Percentiles rank a stretch among this genome's conserved stretches.
Evolutionary conservation across 2,329 filamentous ascomycete species (phyloP).

Genomic region (Samsoniella hepiali): DNA sequence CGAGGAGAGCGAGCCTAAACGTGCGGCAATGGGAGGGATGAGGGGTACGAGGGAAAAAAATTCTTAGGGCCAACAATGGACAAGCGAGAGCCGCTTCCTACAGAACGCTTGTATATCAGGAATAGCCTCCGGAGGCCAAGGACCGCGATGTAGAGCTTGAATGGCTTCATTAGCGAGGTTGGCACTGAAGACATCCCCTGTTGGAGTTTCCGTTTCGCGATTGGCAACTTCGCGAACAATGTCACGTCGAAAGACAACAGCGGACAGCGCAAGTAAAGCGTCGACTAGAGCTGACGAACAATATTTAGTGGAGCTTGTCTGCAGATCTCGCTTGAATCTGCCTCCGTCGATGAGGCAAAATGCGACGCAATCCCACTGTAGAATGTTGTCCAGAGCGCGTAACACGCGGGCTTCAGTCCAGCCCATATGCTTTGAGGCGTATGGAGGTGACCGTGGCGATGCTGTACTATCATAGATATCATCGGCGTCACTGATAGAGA

Average conservation of each 20-base stretch:
- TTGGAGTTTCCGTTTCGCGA: not conserved
- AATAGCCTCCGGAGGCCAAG: not conserved
- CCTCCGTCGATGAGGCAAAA: constrained; percentile 7
- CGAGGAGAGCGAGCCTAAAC: too few relatives aligned
- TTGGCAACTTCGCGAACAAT: not conserved
- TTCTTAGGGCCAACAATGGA: too few relatives aligned
- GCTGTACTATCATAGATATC: not conserved
- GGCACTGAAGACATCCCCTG: not conserved
- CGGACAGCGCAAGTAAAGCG: constrained; percentile 6
- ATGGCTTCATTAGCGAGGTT: not conserved
- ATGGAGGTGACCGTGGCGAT: not conserved
- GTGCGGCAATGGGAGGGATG: too few relatives aligned
- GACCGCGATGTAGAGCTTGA: not conserved
- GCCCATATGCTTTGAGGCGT: not conserved
- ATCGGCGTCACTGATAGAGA: not conserved
- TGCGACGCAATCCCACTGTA: constrained; percentile 10
- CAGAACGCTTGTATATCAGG: constrained; percentile 11
- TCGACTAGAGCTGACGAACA: constrained; percentile 4
- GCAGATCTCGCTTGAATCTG: not conserved
- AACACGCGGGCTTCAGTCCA: constrained; percentile 2
- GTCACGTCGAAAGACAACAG: constrained; percentile 2
- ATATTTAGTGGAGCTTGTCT: not conserved
- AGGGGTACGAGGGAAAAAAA: too few relatives aligned
- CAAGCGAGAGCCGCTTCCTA: too few relatives aligned
- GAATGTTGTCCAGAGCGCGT: not conserved